Base-by-base conservation (phyloP, 108 stramenopile species). In the Skeletonema tropicum region DNA sequence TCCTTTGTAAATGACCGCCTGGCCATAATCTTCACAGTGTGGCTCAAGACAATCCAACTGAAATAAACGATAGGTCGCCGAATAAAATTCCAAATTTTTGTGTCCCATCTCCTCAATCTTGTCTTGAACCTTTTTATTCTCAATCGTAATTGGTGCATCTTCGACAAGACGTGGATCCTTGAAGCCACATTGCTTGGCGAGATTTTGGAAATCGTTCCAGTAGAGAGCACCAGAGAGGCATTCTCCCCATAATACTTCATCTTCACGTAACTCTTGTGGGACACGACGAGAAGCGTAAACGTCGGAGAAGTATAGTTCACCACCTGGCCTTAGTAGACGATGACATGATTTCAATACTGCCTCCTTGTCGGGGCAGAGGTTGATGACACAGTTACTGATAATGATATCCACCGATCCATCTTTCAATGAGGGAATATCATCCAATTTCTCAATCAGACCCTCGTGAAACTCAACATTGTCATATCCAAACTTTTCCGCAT, bases 381-480 rank as follows among this genome's bases (percentile, higher is more conserved):
- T 99, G 74, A 99, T 97, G 29, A 99, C 98, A 74, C 98, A 99
- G 84, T 99, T 99, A 62, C 92, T 94, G 46, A 98, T 95, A 60
- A 98, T 96, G 46, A 99, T 88, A 85, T 99, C 98, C 62, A 97
- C 95, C 10, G 84, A 78, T 42, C 80, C 90, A 45, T 88, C 87
- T 32, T 88, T 83, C 19, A 98, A 72, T 2, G 71, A 80, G 6
- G 79, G 60, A 30, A 98, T 83, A 60, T 96, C 86, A 48, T 83
- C 83, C 57, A 98, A 75, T 39, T 87, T 76, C 70, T 98, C 98
- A 62, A 99, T 87, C 61, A 89, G 87, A 38, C 98, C 97, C 79
- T 96, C 76, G 52, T 91, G 76, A 80, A 98, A 98, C 62, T 93
- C 90, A 5, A 96, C 93, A 76, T 97, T 97, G 58, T 85, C 72